Evolutionary conservation across 345 rosid species (phyloP).

Genomic region (Camelina neglecta): DNA sequence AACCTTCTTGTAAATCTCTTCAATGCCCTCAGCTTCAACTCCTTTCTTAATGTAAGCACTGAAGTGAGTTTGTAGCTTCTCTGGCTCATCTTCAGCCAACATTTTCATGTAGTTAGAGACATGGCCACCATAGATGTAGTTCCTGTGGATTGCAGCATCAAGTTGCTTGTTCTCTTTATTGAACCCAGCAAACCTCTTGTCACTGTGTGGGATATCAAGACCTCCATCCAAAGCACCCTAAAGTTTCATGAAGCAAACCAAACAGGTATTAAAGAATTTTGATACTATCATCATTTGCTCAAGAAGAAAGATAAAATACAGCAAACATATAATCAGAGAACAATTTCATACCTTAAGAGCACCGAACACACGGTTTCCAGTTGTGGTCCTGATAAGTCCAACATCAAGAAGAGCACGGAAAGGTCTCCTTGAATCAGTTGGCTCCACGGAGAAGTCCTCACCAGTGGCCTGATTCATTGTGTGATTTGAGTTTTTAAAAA

Average conservation of each 20-base stretch:
- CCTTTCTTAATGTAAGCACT: constrained; percentile 60
- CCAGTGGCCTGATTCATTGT: constrained; percentile 56
- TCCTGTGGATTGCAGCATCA: constrained; percentile 68
- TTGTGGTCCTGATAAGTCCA: constrained; percentile 73
- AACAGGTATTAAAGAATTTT: not conserved
- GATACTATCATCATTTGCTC: not conserved
- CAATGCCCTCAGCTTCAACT: constrained; percentile 59
- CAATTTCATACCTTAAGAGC: constrained; percentile 61
- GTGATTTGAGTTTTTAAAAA: not conserved
- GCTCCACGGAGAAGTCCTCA: constrained; percentile 75
- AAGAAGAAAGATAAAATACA: not conserved
- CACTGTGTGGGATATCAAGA: constrained; percentile 79
- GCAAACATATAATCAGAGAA: not conserved
- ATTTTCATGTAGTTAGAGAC: constrained; percentile 69
- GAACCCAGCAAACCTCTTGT: constrained; percentile 78
- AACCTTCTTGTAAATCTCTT: constrained; percentile 71
- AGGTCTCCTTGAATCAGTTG: constrained; percentile 70
- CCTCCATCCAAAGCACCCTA: constrained; percentile 84
- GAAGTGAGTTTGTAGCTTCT: constrained; percentile 73
- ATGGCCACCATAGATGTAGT: constrained; percentile 75
- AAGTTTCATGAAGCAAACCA: not conserved
- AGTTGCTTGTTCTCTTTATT: constrained; percentile 65
- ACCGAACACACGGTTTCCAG: constrained; percentile 81
- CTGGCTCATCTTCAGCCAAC: constrained; percentile 69
- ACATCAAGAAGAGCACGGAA: constrained; percentile 88